Evolutionary conservation across 176 grass and related monocot species (phyloP).

Genomic region (Oryza nivara): DNA sequence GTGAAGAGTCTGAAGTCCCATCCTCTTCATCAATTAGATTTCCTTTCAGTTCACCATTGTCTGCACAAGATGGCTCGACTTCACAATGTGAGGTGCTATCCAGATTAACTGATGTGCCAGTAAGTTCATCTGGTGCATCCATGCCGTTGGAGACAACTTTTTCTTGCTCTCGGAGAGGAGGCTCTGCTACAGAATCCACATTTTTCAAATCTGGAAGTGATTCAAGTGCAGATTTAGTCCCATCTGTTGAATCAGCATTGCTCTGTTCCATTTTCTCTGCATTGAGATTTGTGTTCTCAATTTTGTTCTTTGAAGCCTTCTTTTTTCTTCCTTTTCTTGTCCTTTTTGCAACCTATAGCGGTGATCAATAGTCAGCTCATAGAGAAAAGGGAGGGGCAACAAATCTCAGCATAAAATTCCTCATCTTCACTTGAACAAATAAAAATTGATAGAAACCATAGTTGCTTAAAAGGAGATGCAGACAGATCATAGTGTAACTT

Average conservation of each 20-base stretch:
- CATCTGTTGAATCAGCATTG: constrained; percentile 38
- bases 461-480: constrained; percentile 23
- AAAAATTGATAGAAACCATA: constrained; percentile 22
- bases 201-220: constrained; percentile 43
- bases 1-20: constrained; percentile 72
- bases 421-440: constrained; percentile 36
- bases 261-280: constrained; percentile 38
- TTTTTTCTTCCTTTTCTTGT: constrained; percentile 77
- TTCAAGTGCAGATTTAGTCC: constrained; percentile 44
- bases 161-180: constrained; percentile 31
- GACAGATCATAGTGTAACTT: not conserved
- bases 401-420: constrained; percentile 31
- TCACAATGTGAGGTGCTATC: constrained; percentile 35
- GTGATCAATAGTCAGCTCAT: constrained; percentile 29
- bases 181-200: constrained; percentile 30
- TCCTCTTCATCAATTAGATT: constrained; percentile 52
- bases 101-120: constrained; percentile 38
- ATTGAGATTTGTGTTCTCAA: constrained; percentile 32
- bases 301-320: constrained; percentile 54
- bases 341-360: constrained; percentile 80
- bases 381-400: constrained; percentile 1
- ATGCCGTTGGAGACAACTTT: constrained; percentile 32
- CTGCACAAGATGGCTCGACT: constrained; percentile 40
- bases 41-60: constrained; percentile 38
- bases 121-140: constrained; percentile 49